Conservation (phyloP, 2,329 filamentous ascomycete species). For the Pleurostoma richardsiae region DNA sequence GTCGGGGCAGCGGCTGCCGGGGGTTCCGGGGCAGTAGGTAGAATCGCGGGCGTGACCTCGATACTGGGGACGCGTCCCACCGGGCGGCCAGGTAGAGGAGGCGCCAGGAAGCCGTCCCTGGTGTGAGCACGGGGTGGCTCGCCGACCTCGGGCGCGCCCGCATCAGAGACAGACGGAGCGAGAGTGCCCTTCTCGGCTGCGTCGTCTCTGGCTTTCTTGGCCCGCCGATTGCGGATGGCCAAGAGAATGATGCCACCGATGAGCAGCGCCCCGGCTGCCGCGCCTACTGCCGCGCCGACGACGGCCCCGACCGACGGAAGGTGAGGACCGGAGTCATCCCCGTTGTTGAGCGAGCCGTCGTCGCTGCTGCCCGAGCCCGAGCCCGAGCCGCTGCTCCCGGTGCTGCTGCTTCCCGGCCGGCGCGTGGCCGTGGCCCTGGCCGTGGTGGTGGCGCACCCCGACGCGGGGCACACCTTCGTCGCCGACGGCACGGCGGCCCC, state of each 20-base stretch:
- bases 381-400: not conserved
- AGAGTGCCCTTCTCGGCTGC: no score
- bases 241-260: constrained; percentile 3
- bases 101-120: no score
- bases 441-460: constrained; percentile 1
- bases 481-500: constrained; percentile 19
- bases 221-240: not conserved
- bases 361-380: not conserved
- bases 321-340: not conserved
- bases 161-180: no score
- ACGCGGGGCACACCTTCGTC: constrained; percentile 11
- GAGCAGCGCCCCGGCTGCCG: constrained; percentile 1
- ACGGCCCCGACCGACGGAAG: constrained; percentile 6
- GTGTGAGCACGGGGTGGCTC: no score
- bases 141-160: no score
- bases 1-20: no score
- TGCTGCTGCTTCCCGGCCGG: not conserved
- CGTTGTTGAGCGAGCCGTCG: not conserved
- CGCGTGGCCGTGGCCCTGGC: not conserved
- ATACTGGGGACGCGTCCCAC: no score
- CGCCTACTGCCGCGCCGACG: constrained; percentile 4
- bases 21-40: no score
- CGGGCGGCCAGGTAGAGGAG: no score
- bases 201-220: no score
- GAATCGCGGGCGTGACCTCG: no score